Conservation (phyloP, 768 basidiomycete species). For the Botryobasidium botryosum region DNA sequence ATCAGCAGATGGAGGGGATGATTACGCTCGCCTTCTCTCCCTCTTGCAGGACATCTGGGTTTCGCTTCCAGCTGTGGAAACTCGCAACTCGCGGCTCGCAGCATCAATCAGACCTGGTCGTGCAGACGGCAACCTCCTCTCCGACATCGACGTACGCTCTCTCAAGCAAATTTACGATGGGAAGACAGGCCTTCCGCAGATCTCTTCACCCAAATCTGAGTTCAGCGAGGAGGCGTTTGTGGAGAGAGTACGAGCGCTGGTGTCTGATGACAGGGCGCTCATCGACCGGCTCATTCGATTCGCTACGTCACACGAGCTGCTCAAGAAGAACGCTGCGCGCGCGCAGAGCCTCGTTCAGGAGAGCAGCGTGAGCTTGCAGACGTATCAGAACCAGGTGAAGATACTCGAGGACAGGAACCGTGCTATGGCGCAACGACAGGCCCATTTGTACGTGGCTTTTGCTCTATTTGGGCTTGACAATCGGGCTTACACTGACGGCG, state of each 20-base stretch:
- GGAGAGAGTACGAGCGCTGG: constrained; percentile 57
- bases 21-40: constrained; percentile 38
- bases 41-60: constrained; percentile 62
- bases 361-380: constrained; percentile 60
- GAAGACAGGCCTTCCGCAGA: constrained; percentile 6
- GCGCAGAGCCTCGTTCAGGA: constrained; percentile 85
- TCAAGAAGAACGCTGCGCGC: constrained; percentile 84
- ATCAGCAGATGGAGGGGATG: no score
- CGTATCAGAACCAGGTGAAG: constrained; percentile 77
- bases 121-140: constrained; percentile 45
- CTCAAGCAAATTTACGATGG: constrained; percentile 65
- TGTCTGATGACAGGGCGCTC: constrained; percentile 67
- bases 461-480: not conserved
- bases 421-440: constrained; percentile 32
- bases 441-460: constrained; percentile 33
- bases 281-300: constrained; percentile 73
- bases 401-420: constrained; percentile 62
- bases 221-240: constrained; percentile 68
- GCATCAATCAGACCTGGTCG: constrained; percentile 12
- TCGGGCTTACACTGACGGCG: constrained; percentile 3
- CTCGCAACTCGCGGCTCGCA: constrained; percentile 28
- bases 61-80: constrained; percentile 69
- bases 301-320: constrained; percentile 74
- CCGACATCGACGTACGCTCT: constrained; percentile 72
- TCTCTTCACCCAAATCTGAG: constrained; percentile 14